Evolutionary conservation across 1,139 yeast genomes (phyloP).

Genomic region (Saccharomyces hybrid): DNA sequence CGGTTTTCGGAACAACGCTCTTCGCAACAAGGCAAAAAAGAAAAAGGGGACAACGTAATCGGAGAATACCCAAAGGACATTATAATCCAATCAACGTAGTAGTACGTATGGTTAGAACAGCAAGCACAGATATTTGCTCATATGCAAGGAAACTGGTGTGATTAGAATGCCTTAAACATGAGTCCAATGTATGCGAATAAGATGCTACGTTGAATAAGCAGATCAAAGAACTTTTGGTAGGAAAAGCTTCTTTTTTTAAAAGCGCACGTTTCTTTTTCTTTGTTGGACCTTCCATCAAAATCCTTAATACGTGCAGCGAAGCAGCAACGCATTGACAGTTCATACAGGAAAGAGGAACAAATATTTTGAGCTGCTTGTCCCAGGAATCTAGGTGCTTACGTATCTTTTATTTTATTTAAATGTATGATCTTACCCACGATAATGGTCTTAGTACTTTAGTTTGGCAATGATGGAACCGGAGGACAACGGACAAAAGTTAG

Average conservation of each 20-base stretch:
- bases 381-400: neutral
- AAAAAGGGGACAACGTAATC: neutral
- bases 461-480: too few relatives aligned
- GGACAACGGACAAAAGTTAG: too few relatives aligned
- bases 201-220: neutral
- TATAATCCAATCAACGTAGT: neutral
- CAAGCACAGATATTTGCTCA: neutral
- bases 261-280: neutral
- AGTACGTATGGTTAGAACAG: neutral
- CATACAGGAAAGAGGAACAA: neutral
- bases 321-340: neutral
- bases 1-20: neutral
- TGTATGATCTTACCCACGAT: too few relatives aligned
- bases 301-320: neutral
- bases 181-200: neutral
- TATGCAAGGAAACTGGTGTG: neutral
- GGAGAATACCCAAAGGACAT: neutral
- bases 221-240: neutral
- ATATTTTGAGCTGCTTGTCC: neutral
- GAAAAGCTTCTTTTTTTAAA: neutral
- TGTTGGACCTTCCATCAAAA: neutral
- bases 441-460: too few relatives aligned
- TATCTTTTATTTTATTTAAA: too few relatives aligned
- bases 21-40: neutral
- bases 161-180: neutral